These are phyloP conservation scores for Jatropha curcas DNA, from an alignment of 345 rosid genomes.

Conservation along the genomic window DNA sequence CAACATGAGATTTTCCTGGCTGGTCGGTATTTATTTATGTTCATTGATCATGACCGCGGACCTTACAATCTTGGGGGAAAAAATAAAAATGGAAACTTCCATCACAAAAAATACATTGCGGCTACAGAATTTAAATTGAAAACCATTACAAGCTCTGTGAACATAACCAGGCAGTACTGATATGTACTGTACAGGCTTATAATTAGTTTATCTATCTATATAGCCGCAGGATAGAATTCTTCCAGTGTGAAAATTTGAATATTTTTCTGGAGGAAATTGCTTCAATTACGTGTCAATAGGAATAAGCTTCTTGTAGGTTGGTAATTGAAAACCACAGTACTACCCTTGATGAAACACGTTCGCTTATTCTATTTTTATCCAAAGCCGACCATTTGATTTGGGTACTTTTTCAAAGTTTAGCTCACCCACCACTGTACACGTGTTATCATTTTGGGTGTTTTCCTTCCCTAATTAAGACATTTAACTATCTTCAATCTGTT, in stretches of 20 bases:
- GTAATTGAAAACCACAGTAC: conserved; percentile 5
- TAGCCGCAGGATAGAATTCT: too few species aligned
- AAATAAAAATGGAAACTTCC: too few species aligned
- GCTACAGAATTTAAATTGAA: too few species aligned
- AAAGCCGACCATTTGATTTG: conserved; percentile 45
- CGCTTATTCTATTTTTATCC: conserved; percentile 9
- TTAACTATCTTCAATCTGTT: background rate
- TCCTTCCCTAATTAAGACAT: conserved; percentile 15
- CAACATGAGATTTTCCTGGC: background rate
- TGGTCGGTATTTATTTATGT: background rate
- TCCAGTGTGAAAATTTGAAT: conserved; percentile 6
- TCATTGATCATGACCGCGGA: background rate
- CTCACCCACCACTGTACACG: conserved; percentile 60
- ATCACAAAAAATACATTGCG: too few species aligned
- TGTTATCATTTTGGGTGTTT: conserved; percentile 32
- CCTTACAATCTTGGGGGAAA: background rate
- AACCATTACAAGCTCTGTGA: too few species aligned
- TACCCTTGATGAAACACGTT: conserved; percentile 20
- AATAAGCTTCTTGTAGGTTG: conserved; percentile 2
- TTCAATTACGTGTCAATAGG: conserved; percentile 14
- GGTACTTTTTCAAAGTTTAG: conserved; percentile 56
- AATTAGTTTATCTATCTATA: too few species aligned
- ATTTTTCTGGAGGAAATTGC: background rate
- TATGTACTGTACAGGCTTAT: too few species aligned
- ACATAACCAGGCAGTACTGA: too few species aligned